These are phyloP conservation scores for Bryoglossum gracile DNA, from an alignment of 495 filamentous ascomycete genomes.

Conservation along the genomic window DNA sequence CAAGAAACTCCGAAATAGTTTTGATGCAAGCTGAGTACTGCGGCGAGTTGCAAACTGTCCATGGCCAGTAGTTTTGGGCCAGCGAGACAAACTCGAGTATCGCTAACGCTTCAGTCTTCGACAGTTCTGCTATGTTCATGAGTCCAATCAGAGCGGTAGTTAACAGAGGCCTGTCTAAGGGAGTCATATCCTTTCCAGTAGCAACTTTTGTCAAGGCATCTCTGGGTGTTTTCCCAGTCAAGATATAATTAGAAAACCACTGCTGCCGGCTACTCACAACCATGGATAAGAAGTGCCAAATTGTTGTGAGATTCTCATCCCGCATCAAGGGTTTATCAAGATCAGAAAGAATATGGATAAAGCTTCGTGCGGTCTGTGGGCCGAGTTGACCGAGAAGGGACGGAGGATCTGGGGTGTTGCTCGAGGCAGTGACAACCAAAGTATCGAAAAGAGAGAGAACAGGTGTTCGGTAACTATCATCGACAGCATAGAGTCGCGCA, in stretches of 20 bases:
- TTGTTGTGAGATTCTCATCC: conserved; percentile 48
- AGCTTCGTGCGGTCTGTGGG: conserved; percentile 70
- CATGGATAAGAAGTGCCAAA: conserved; percentile 83
- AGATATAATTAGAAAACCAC: conserved; percentile 87
- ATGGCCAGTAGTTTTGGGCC: conserved; percentile 87
- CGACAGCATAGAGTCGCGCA: conserved; percentile 69
- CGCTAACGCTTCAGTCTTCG: conserved; percentile 55
- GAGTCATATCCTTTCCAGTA: conserved; percentile 26
- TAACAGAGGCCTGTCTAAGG: conserved; percentile 52
- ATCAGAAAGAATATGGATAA: conserved; percentile 68
- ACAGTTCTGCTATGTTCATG: conserved; percentile 54
- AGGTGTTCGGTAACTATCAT: conserved; percentile 55
- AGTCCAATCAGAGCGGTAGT: conserved; percentile 67
- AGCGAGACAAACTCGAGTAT: conserved; percentile 80
- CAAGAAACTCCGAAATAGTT: conserved; percentile 60
- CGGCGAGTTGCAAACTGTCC: conserved; percentile 71
- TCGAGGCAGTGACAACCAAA: conserved; percentile 61
- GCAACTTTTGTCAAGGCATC: conserved; percentile 54
- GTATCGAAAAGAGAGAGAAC: conserved; percentile 64
- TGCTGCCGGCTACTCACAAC: conserved; percentile 86
- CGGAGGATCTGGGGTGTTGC: conserved; percentile 62
- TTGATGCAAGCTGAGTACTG: conserved; percentile 66
- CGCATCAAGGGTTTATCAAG: conserved; percentile 71
- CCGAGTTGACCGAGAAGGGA: conserved; percentile 86
- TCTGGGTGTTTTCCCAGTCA: conserved; percentile 78